Evolutionary conservation across 2,329 filamentous ascomycete species (phyloP), one percentile per base, ranked within the genome.

Genomic region (Fusarium sulawesiense): DNA sequence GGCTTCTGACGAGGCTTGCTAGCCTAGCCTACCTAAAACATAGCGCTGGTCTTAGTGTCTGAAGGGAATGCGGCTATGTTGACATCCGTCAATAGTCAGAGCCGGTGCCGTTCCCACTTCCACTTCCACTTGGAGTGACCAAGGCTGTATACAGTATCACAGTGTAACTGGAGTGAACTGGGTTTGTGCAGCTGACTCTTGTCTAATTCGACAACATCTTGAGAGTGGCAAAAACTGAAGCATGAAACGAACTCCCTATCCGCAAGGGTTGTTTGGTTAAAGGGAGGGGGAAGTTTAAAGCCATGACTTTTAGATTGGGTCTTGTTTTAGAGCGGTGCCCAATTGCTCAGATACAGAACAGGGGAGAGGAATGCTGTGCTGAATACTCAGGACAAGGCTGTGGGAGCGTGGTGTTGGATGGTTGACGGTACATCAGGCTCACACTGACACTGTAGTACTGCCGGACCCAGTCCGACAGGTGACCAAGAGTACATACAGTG

Each of bases 41-140:
- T 64, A 53, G 65, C 45, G 63, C 23, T 50, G 46, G 49, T 29
- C n/a, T 60, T 64, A 64, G 63, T 56, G 56, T 42, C 56, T 57
- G 42, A 23, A 71, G 44, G 58, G 67, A 71, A 71, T 71, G 68
- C 60, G 50, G 51, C 47, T 66, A 45, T 47, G 32, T 50, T 42
- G 23, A 47, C 54, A 56, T 71, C 51, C 58, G 56, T 68, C 34
- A 41, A 67, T 51, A 58, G 32, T 41, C 32, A 41, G 50, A 58
- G 20, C 29, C 44, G 50, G 42, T 56, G 47, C 32, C 40, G 45
- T 53, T 61, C 50, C 60, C 63, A 41, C 53, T 45, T 44, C 32
- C 34, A 46, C 54, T 60, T 58, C 60, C 27, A 56, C 42, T 41
- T 40, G 37, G 47, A 44, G 47, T 20, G 46, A 42, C 51, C 50